Percentiles rank a stretch among this genome's conserved stretches.
Conservation (phyloP, 108 stramenopile genomes). For the Conticribra weissflogii region DNA sequence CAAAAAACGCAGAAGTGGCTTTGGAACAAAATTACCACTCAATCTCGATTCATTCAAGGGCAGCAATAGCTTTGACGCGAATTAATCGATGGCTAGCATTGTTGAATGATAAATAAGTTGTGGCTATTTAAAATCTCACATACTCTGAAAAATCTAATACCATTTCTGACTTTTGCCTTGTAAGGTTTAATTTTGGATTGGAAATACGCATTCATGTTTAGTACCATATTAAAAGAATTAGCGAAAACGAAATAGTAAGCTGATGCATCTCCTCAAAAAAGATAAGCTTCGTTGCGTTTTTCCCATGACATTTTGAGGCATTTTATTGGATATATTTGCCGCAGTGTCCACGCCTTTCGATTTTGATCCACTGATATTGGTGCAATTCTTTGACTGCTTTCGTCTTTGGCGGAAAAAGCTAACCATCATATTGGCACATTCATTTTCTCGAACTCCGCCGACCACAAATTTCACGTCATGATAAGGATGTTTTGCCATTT, state of each 20-base stretch:
- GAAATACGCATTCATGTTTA: too few species aligned
- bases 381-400: conserved; percentile 31
- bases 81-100: conserved; percentile 35
- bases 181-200: too few species aligned
- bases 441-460: conserved; percentile 62
- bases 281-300: too few species aligned
- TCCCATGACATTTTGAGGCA: too few species aligned
- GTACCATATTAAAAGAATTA: too few species aligned
- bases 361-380: neutral
- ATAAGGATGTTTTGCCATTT: conserved; percentile 76
- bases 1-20: conserved; percentile 37
- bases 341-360: neutral
- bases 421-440: conserved; percentile 68
- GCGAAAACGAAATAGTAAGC: too few species aligned
- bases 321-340: too few species aligned
- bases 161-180: too few species aligned
- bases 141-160: too few species aligned
- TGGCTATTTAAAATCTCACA: too few species aligned
- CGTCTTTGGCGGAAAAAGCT: conserved; percentile 74
- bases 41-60: conserved; percentile 31
- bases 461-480: conserved; percentile 67
- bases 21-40: conserved; percentile 4
- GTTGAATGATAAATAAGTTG: too few species aligned
- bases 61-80: conserved; percentile 17
- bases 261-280: too few species aligned